Base-by-base conservation (phyloP, 768 basidiomycete genomes). In the Lactifluus subvellereus region DNA sequence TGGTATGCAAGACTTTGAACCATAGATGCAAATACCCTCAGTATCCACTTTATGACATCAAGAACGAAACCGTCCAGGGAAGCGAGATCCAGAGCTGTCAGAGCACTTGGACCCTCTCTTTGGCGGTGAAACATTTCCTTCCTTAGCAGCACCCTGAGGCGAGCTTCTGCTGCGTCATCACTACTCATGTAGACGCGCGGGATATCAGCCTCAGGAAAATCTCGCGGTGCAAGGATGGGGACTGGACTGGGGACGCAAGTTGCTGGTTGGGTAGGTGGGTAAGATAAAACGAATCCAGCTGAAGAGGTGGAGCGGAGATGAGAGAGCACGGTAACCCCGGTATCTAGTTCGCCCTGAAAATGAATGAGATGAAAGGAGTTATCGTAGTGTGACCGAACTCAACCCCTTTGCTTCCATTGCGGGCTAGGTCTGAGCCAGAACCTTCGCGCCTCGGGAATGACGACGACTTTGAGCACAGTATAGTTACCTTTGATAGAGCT, bases 1-100 rank as follows among this genome's bases (percentile, higher is more conserved):
- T 6, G 3, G 8, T 3, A 13, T 14, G 6, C 14, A 27, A 20
- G 8, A 18, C 11, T 30, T 30, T 38, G 32, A 3, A 7, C 3
- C 1, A 38, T 27, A 47, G n/a, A 32, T 35, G 7, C 11, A 38
- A 22, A 20, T 33, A 67, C 67, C 50, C 48, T 62, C 30, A 68
- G 42, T 35, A 68, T 66, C 67, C 67, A 68, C 14, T 42, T 35
- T 20, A 66, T 60, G 7, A 57, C 59, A 20, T 57, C 60, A 30
- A 47, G 22, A 32, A 58, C 27, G 10, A 68, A 48, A 3, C 38
- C 42, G 14, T 62, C 58, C 10, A 37, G 38, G 3, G 42, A 43
- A 27, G 55, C n/a, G 20, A 63, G 49, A n/a, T 47, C 51, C 11
- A 14, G 54, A 8, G 43, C 50, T 6, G 27, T 11, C 18, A 47